Percentiles rank a stretch among this genome's conserved stretches.
Conservation (phyloP, 2,329 filamentous ascomycete genomes). For the Exutisphaerella laricina region DNA sequence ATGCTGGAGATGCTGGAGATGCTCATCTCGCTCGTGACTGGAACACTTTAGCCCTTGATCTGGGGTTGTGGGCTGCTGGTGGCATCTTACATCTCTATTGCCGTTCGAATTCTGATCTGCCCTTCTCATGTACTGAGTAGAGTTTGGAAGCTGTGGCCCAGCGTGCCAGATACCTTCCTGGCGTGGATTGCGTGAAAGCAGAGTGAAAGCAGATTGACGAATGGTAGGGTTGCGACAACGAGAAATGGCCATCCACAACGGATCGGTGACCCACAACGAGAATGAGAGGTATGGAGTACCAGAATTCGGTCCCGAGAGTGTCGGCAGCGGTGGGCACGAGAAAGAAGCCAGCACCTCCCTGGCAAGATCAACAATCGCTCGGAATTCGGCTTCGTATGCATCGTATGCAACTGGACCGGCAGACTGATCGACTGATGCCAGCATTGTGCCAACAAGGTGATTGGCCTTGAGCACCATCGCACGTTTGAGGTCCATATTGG, state of each 20-base stretch:
- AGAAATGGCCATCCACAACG: constrained; percentile 32
- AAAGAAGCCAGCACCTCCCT: constrained; percentile 31
- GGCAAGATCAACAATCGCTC: constrained; percentile 31
- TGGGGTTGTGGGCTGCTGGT: constrained; percentile 13
- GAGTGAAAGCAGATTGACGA: constrained; percentile 30
- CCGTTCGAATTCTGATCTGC: constrained; percentile 15
- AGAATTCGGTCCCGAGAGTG: constrained; percentile 25
- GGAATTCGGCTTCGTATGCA: constrained; percentile 30
- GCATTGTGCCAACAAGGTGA: constrained; percentile 31
- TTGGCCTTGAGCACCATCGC: constrained; percentile 35
- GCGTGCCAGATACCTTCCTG: constrained; percentile 33
- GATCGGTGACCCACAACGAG: constrained; percentile 33
- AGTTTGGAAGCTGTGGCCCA: constrained; percentile 27
- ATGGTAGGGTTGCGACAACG: constrained; percentile 30
- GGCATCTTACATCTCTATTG: constrained; percentile 19
- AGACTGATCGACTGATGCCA: constrained; percentile 30
- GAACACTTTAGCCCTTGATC: constrained; percentile 16
- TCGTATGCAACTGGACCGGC: constrained; percentile 30
- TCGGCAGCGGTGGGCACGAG: constrained; percentile 30
- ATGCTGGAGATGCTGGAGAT: background rate
- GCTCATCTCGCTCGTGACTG: constrained; percentile 21
- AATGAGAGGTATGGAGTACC: constrained; percentile 31
- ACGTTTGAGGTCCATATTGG: constrained; percentile 30
- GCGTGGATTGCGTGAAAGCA: constrained; percentile 30
- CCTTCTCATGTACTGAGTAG: constrained; percentile 23